Conservation (phyloP, 2,329 filamentous ascomycete species). For the Neocucurbitaria cava region DNA sequence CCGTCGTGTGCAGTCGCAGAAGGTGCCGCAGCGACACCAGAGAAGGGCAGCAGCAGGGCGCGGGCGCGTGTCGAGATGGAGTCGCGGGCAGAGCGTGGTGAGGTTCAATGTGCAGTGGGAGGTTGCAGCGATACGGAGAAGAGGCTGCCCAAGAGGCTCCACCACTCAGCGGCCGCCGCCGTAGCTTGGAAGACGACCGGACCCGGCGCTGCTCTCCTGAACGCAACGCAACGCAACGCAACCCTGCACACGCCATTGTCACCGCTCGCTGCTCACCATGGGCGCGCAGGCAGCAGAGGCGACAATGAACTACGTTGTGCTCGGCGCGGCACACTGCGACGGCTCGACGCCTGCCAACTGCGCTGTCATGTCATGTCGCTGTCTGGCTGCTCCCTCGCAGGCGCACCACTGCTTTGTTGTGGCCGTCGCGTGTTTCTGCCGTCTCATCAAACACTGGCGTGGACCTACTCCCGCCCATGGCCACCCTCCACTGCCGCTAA, state of each 20-base stretch:
- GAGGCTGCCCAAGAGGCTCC: constrained; percentile 21
- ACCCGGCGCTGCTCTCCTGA: constrained; percentile 25
- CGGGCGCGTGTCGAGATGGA: constrained; percentile 16
- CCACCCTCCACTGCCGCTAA: constrained; percentile 4
- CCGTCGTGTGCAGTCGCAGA: constrained; percentile 4
- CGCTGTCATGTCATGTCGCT: no score
- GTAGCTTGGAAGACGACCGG: constrained; percentile 20
- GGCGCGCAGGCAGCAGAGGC: background rate
- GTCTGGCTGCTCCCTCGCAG: no score
- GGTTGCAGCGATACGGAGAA: constrained; percentile 22
- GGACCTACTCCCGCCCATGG: background rate
- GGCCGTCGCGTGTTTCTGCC: constrained; percentile 4
- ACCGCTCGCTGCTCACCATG: background rate
- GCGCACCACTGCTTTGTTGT: background rate
- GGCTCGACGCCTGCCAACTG: no score
- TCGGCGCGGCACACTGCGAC: no score
- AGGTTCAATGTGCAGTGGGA: constrained; percentile 6
- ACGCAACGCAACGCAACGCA: no score
- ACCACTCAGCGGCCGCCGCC: constrained; percentile 29
- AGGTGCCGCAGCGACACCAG: constrained; percentile 17
- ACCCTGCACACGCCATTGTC: constrained; percentile 19
- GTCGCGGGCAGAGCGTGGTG: constrained; percentile 16
- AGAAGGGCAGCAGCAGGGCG: constrained; percentile 16
- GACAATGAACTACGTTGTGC: no score
- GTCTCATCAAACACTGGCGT: background rate